A percentile compares a stretch with the other conserved stretches of the same genome.
phyloP scores from a whole-genome alignment of 2,329 filamentous ascomycete genomes.

The Furcasterigmium furcatum region DNA sequence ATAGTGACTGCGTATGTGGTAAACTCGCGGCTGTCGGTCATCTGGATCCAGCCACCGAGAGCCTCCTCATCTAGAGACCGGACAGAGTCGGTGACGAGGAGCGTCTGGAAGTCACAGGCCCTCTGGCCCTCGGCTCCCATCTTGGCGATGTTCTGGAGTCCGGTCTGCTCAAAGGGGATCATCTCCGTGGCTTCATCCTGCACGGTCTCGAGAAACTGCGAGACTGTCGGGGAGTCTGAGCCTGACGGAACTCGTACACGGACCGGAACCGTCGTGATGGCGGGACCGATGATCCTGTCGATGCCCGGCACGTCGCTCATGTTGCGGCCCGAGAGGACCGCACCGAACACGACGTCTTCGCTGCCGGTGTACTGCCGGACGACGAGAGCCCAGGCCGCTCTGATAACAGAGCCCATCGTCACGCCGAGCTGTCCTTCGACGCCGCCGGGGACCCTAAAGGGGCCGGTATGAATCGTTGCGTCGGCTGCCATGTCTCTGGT shows the following conservation, averaged over 20 bases:
- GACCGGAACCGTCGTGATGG: slow-evolving; percentile 13
- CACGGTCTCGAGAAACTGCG: slow-evolving; percentile 13
- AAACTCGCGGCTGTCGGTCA: no score
- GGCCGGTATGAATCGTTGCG: background rate
- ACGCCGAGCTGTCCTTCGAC: background rate
- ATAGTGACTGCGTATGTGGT: no score
- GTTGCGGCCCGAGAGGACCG: slow-evolving; percentile 28
- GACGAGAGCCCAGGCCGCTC: slow-evolving; percentile 38
- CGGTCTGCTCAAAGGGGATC: slow-evolving; percentile 23
- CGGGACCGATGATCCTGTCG: slow-evolving; percentile 22
- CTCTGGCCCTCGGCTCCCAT: slow-evolving; percentile 1
- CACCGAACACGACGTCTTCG: slow-evolving; percentile 33
- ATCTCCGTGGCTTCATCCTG: slow-evolving; percentile 22
- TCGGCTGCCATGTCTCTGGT: background rate
- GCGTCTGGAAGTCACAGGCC: slow-evolving; percentile 8
- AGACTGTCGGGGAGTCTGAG: background rate
- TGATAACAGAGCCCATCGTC: slow-evolving; percentile 22
- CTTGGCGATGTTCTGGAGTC: slow-evolving; percentile 23
- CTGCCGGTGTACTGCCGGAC: slow-evolving; percentile 30
- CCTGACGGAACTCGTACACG: slow-evolving; percentile 2
- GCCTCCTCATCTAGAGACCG: no score
- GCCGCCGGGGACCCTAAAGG: background rate
- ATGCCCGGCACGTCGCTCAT: slow-evolving; percentile 2
- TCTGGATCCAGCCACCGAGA: no score
- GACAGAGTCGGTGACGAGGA: background rate